Evolutionary conservation across 176 grass and related monocot species (phyloP), one percentile per base, ranked within the genome.

Genomic region (Cocos nucifera): DNA sequence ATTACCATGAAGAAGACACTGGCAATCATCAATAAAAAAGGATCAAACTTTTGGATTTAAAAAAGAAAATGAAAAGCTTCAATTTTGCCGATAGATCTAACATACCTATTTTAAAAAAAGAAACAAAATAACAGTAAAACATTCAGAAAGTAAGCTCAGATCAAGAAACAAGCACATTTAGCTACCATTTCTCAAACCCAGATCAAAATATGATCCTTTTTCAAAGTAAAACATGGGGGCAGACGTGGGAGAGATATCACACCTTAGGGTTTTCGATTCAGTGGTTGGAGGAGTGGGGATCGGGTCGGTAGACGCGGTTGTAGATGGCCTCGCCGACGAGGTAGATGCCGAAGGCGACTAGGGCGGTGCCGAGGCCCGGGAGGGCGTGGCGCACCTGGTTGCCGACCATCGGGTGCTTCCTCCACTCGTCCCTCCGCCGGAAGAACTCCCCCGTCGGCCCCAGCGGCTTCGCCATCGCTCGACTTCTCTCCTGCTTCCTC

Each of bases 311-410:
- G 62, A 97, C 29, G 62, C 62, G 80, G 73, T 88, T 91, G 84
- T 91, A 97, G 75, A 84, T 76, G 25, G 83, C 78, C 78, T 97
- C 92, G n/a, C 80, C 87, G 50, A 80, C 84, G 66, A 97, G 70
- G 78, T 97, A 97, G 81, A 97, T 75, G 57, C 92, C 92, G 70
- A 91, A 97, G 58, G 92, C 87, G 78, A 97, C 87, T 70, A 97
- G 77, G 32, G 92, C 87, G 75, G 88, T 97, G 70, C 92, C 92
- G 67, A 97, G 84, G 23, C 92, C 92, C 4, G 92, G 92, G 0
- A 76, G 75, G 24, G 92, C 83, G 24, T 82, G 69, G 66, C 92
- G 92, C 56, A 97, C 49, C 69, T 97, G 81, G 76, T 97, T 91
- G 51, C 74, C 75, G 57, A 83, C 62, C 81, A 76, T 70, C 24